Base-by-base conservation (phyloP, 1,284 basidiomycete genomes). In the Moesziomyces globuligerus region DNA sequence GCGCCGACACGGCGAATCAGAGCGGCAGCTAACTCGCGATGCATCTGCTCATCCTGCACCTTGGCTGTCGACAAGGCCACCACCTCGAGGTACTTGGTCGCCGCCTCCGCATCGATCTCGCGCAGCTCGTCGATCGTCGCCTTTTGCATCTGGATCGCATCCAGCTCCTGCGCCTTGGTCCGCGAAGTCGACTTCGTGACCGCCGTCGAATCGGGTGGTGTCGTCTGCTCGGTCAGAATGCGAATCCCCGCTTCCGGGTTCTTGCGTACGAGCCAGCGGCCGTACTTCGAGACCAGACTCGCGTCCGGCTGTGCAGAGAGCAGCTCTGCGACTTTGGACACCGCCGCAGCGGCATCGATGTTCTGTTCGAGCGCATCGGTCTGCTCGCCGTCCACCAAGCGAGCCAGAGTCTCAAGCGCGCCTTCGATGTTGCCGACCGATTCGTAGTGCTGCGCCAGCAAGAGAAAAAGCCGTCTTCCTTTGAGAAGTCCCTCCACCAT, bases 71-170 rank as follows among this genome's bases (percentile, higher is more conserved):
- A 59, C 3, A 81, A 58, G 10, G 72, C 79, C 2, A 76, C 57
- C 7, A 67, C 66, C 69, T 81, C 79, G 6, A 80, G 60, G n/a
- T 78, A 79, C 28, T 41, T 57, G n/a, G 51, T 60, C 4, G 74
- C 76, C 3, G 75, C 74, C 15, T 64, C 44, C 7, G 61, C 56
- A 43, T 80, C 70, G 34, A 75, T 58, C 25, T 38, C 46, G 2
- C 52, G 52, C 17, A 78, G 48, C 40, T 73, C 62, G 11, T 48
- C 37, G 13, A 75, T 67, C 26, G 69, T 74, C 6, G 59, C 53
- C 39, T 51, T 70, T 21, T 70, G 62, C 8, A 48, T 44, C 40
- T 49, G 53, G 32, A 66, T 54, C 13, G 54, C 48, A 28, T 64
- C 72, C 36, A 64, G 32, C 45, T 72, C 53, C 38, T 69, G 49